phyloP scores from a whole-genome alignment of 2,329 filamentous ascomycete species.

The Colletotrichum filicis region DNA sequence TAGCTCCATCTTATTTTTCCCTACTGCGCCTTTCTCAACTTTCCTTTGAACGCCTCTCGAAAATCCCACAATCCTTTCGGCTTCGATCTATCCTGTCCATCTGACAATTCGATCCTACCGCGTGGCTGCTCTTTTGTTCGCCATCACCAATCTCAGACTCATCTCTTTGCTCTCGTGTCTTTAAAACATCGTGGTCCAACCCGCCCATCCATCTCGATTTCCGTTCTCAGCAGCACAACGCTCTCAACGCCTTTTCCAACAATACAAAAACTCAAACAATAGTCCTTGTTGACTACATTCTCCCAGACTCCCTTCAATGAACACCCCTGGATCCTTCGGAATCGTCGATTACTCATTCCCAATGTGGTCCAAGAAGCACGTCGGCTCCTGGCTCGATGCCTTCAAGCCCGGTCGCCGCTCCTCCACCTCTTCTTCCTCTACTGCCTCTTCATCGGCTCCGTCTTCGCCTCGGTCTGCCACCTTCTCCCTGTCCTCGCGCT shows the following conservation, averaged over 20 bases:
- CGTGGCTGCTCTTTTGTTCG: slow-evolving; percentile 1
- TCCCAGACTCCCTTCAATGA: not conserved
- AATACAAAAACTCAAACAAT: not conserved
- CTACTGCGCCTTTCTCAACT: not conserved
- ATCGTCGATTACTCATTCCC: slow-evolving; percentile 12
- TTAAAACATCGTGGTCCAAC: slow-evolving; percentile 22
- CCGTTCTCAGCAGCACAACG: slow-evolving; percentile 10
- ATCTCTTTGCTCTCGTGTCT: slow-evolving; percentile 7
- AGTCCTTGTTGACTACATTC: not conserved
- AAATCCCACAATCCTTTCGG: not conserved
- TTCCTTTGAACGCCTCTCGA: slow-evolving; percentile 13
- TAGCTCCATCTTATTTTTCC: not conserved
- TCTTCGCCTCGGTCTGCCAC: slow-evolving; percentile 7
- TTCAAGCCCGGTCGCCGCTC: slow-evolving; percentile 22
- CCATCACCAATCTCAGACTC: not conserved
- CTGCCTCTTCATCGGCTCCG: not conserved
- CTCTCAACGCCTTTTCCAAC: not conserved
- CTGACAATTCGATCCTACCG: not conserved
- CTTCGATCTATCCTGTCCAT: not conserved
- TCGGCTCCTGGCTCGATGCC: slow-evolving; percentile 27
- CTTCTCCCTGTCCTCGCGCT: not conserved
- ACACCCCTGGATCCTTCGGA: slow-evolving; percentile 1
- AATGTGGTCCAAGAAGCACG: slow-evolving; percentile 32
- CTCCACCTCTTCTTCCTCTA: slow-evolving; percentile 9
- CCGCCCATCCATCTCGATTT: not conserved